Base-by-base conservation (phyloP, 768 basidiomycete genomes). In the Xanthoconium purpureum region DNA sequence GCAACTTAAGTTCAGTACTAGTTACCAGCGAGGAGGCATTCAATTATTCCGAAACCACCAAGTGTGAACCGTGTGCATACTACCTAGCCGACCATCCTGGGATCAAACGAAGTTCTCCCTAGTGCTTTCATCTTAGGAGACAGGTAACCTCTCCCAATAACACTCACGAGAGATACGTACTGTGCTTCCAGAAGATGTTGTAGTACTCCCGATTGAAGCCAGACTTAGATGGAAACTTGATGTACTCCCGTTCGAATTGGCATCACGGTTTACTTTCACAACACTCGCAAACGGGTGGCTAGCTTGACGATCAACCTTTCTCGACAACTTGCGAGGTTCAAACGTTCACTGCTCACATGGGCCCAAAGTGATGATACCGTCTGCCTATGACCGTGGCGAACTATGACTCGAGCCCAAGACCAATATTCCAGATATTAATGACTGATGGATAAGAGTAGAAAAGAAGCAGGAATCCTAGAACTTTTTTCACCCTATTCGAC, bases 171-270 rank as follows among this genome's bases (percentile, higher is more conserved):
- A 10, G 48, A 51, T 49, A 58, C 47, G 29, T 35, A 39, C 28
- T 3, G 1, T 38, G 28, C 54, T 59, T 56, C 63, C 11, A 49
- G 63, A 63, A 63, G 60, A 48, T 43, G 32, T 1, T 15, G 24
- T 20, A 20, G n/a, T 24, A 24, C 29, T 7, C 51, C 50, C 55
- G 53, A 64, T 60, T 46, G 44, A 56, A 51, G 30, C 48, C 40
- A 47, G 32, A n/a, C 30, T 39, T 18, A 32, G 54, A 63, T 35
- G 43, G 32, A 46, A 24, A 12, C n/a, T 47, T 59, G 62, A 56
- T 63, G 40, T 46, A 20, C 46, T 54, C 38, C n/a, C 43, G 48
- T 37, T 30, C 35, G 29, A 20, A 50, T 56, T 46, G 37, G 38
- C 20, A 24, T 13, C 33, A 20, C 11, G 5, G 4, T 12, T 32